Evolutionary conservation across 495 filamentous ascomycete genomes (phyloP), one percentile per base, ranked within the genome.

Genomic region (Podospora pseudocomata): DNA sequence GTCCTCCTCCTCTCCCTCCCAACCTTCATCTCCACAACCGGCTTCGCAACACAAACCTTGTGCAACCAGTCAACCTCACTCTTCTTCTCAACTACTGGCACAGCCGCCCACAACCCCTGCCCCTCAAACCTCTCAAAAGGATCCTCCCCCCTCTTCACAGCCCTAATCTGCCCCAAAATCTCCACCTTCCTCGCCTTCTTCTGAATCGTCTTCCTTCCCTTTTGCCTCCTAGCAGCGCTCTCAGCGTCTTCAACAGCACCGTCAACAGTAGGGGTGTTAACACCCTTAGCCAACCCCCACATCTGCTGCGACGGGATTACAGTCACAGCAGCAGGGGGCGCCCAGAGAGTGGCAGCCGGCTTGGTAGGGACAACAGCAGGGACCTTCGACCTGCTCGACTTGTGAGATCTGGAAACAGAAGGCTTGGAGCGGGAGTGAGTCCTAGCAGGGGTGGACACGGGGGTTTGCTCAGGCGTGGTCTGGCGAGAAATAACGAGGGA

Each of bases 111-210:
- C 61, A 75, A 20, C 59, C 26, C 56, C 71, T 69, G 66, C 16
- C 28, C 54, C 55, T 32, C 54, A 16, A 71, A 74, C 54, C 65
- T 54, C 4, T 65, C 65, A 57, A 54, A 68, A 18, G 34, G 64
- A 3, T 72, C 60, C 15, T 64, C 18, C 9, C 71, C 71, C 1
- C 19, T 15, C 65, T 74, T 71, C 16, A 76, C 61, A 58, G 67
- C 71, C 4, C 62, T 63, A 58, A 74, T 76, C 58, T 73, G 70
- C 56, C 53, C 69, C 20, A 74, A 57, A 20, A 77, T 72, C 71
- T 77, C 75, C 1, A 27, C 64, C 20, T 53, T 20, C 7, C 68
- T 54, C 32, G 32, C 30, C 49, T 57, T 34, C 44, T 63, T 70
- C 66, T 73, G 69, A 28, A 60, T 64, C 18, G 27, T 32, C 66